phyloP scores from a whole-genome alignment of 2,329 filamentous ascomycete species.

The Colletotrichum gloeosporioides region DNA sequence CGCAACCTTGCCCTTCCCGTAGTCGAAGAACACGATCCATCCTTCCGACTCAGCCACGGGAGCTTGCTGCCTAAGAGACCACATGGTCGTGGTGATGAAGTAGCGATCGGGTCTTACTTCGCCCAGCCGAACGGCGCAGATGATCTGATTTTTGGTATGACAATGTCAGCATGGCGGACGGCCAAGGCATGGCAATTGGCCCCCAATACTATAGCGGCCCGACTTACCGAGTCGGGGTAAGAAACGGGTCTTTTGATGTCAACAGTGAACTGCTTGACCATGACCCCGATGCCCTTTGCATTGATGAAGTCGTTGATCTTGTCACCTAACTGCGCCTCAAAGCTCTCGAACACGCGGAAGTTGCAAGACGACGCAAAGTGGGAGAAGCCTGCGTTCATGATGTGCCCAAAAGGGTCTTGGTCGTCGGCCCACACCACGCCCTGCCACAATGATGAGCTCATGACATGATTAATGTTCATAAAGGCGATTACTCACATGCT shows the following conservation, averaged over 20 bases:
- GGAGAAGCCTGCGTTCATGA: not conserved
- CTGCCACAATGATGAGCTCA: not conserved
- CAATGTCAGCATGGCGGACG: not conserved
- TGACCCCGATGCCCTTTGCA: not conserved
- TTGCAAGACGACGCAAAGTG: not conserved
- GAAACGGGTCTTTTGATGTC: not conserved
- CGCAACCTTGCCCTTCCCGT: not conserved
- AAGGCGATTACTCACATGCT: not conserved
- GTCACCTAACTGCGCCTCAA: not conserved
- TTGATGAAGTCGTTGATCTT: not conserved
- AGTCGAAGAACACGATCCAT: not conserved
- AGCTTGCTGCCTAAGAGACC: not conserved
- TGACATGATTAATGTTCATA: rapidly evolving
- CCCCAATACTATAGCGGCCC: not conserved
- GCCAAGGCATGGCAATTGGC: not conserved
- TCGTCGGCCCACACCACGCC: not conserved
- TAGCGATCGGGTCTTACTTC: not conserved
- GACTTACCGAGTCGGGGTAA: not conserved
- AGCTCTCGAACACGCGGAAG: not conserved
- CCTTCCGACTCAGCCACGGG: not conserved
- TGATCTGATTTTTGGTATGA: not conserved
- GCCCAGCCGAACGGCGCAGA: not conserved
- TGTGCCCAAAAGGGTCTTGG: not conserved
- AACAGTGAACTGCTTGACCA: not conserved
- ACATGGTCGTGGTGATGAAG: not conserved